Evolutionary conservation across 2,329 filamentous ascomycete genomes (phyloP), one percentile per base, ranked within the genome.

Genomic region (Botrytis elliptica): DNA sequence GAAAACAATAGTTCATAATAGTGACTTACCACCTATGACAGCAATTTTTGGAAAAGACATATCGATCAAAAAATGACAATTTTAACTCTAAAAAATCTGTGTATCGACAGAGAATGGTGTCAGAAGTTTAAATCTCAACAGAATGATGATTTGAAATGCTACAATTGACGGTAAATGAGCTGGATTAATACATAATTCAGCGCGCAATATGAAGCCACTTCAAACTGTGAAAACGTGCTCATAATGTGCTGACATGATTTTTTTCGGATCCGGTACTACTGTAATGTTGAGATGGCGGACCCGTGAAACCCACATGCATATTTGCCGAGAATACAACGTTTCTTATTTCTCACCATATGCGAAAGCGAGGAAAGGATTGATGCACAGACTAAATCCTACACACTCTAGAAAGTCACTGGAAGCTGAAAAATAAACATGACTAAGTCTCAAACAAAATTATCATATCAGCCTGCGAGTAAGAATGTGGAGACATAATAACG

Each of bases 1-100:
- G 8, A 3, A 52, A 5, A 33, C 12, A 74, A 89, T 89, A 52
- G 85, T 87, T 12, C 10, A 42, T 29, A 0, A 33, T 22, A 44
- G 5, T 57, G 38, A 68, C 66, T 40, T 42, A 69, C 66, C 66
- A 16, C 66, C 66, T 57, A 69, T 69, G 20, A 69, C 49, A 16
- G 66, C 66, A 18, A 69, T 69, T 7, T 59, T 69, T 57, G 66
- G 66, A 10, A 69, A 38, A 69, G 66, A 69, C 66, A 69, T 69
- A 2, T 59, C 9, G 49, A 44, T 20, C 25, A 42, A 40, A 6
- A 14, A 42, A 9, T 18, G 4, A 38, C 1, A 22, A 8, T 16
- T 40, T 42, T 33, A 18, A 38, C 9, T n/a, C 4, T 33, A n/a
- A 0, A 33, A 68, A 42, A 14, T n/a, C 5, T 69, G 0, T 20